Percentiles rank a stretch among this genome's conserved stretches.
Evolutionary conservation across 2,329 filamentous ascomycete species (phyloP).

Genomic region (Aureobasidium vineae): DNA sequence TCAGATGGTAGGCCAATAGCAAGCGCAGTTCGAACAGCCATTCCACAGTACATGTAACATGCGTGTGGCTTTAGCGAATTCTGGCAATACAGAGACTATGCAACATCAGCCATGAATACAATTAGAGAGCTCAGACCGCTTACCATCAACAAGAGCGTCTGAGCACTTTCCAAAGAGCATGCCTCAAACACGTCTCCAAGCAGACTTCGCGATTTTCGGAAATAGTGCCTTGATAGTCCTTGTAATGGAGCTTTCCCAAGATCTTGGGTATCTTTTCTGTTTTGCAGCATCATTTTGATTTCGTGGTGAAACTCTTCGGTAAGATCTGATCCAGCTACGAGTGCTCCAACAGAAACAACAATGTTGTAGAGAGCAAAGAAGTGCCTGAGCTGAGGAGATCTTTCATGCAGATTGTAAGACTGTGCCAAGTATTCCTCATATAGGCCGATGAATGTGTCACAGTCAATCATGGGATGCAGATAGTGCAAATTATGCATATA

Average conservation of each 20-base stretch:
- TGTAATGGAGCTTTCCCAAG: slow-evolving; percentile 12
- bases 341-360: slow-evolving; percentile 36
- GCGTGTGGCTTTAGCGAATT: slow-evolving; percentile 30
- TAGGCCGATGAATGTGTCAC: not conserved
- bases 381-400: slow-evolving; percentile 26
- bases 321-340: slow-evolving; percentile 32
- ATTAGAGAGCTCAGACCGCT: not conserved
- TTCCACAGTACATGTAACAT: slow-evolving; percentile 29
- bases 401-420: not conserved
- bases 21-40: slow-evolving; percentile 29
- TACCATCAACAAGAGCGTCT: slow-evolving; percentile 36
- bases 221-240: slow-evolving; percentile 34
- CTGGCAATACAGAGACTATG: slow-evolving; percentile 29
- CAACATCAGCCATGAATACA: not conserved
- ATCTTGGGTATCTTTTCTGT: not conserved
- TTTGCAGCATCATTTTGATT: not conserved
- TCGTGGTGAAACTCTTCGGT: slow-evolving; percentile 24
- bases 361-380: slow-evolving; percentile 36
- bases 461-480: slow-evolving; percentile 21
- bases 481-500: slow-evolving; percentile 23
- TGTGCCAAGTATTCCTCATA: slow-evolving; percentile 31
- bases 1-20: slow-evolving; percentile 29
- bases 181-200: slow-evolving; percentile 38
- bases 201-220: slow-evolving; percentile 33
- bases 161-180: slow-evolving; percentile 34